Evolutionary conservation across 2,329 filamentous ascomycete genomes (phyloP).

Genomic region (Phyllosticta citribraziliensis): DNA sequence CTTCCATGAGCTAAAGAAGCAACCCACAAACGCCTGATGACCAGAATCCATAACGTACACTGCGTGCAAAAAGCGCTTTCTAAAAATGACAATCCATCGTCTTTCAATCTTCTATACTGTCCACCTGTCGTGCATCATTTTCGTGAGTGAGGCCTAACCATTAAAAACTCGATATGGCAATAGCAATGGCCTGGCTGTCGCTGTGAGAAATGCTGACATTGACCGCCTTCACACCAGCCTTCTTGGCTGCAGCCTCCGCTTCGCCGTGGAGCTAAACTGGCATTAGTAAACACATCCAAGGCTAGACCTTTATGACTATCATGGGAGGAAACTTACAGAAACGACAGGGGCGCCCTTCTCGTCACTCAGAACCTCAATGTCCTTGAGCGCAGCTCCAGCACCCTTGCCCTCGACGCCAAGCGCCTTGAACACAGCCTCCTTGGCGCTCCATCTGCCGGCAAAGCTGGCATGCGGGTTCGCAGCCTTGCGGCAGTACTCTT

Average conservation of each 20-base stretch:
- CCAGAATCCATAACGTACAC: not conserved
- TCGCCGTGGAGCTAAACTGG: slow-evolving; percentile 66
- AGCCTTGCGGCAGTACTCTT: slow-evolving; percentile 74
- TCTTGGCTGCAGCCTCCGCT: slow-evolving; percentile 71
- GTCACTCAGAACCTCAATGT: slow-evolving; percentile 84
- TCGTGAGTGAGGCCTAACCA: not conserved
- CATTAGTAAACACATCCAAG: slow-evolving; percentile 5
- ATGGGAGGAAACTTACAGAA: slow-evolving; percentile 52
- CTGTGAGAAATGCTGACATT: slow-evolving; percentile 94
- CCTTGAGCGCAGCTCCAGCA: slow-evolving; percentile 79
- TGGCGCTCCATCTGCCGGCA: slow-evolving; percentile 91
- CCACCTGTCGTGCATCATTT: not conserved
- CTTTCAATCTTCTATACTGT: not conserved
- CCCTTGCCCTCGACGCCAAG: slow-evolving; percentile 80
- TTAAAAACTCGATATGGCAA: slow-evolving; percentile 76
- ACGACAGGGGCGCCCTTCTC: slow-evolving; percentile 76
- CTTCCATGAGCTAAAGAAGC: not conserved
- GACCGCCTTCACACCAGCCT: slow-evolving; percentile 78
- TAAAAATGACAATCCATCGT: not conserved
- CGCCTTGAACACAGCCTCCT: slow-evolving; percentile 98
- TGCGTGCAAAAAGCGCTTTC: not conserved
- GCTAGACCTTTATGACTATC: not conserved
- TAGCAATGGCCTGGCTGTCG: slow-evolving; percentile 85
- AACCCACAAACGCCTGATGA: not conserved
- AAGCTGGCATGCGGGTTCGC: slow-evolving; percentile 80